These are phyloP conservation scores for Beauveria sp. DNA, from an alignment of 2,329 filamentous ascomycete genomes.

Conservation along the genomic window DNA sequence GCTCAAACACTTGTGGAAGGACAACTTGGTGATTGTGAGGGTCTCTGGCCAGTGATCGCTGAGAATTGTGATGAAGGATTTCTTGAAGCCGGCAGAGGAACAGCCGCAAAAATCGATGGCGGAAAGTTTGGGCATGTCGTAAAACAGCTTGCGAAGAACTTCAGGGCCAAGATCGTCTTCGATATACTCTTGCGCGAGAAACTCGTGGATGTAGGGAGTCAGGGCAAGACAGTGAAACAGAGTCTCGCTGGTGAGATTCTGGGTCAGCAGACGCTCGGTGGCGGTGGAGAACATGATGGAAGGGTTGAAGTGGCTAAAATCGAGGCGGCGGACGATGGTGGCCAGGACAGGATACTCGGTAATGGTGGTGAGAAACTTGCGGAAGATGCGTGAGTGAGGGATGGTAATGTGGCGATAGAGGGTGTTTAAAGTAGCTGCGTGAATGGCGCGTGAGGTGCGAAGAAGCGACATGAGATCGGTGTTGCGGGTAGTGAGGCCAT, in stretches of 20 bases:
- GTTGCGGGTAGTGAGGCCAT: conserved; percentile 68
- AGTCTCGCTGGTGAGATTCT: conserved; percentile 68
- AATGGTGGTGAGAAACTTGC: conserved; percentile 69
- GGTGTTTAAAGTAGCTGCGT: conserved; percentile 64
- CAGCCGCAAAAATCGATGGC: conserved; percentile 74
- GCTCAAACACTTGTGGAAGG: conserved; percentile 70
- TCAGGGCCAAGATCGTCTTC: conserved; percentile 65
- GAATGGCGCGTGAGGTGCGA: conserved; percentile 65
- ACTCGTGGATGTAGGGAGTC: conserved; percentile 67
- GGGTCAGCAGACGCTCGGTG: conserved; percentile 65
- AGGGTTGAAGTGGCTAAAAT: conserved; percentile 82
- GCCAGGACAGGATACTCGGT: conserved; percentile 59
- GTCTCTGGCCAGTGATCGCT: conserved; percentile 42
- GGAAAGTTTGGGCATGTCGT: conserved; percentile 53
- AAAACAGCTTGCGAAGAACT: conserved; percentile 64
- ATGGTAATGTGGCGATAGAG: conserved; percentile 76
- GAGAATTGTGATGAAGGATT: conserved; percentile 52
- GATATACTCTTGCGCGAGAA: conserved; percentile 72
- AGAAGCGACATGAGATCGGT: conserved; percentile 70
- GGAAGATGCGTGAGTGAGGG: conserved; percentile 75
- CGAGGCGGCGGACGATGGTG: conserved; percentile 67
- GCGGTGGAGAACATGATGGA: conserved; percentile 68
- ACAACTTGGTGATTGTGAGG: conserved; percentile 58
- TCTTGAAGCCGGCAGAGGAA: conserved; percentile 59
- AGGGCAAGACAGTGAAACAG: conserved; percentile 63